A percentile compares a stretch with the other conserved stretches of the same genome.
Evolutionary conservation across 345 rosid species (phyloP).

Genomic region (Gossypium mustelinum): DNA sequence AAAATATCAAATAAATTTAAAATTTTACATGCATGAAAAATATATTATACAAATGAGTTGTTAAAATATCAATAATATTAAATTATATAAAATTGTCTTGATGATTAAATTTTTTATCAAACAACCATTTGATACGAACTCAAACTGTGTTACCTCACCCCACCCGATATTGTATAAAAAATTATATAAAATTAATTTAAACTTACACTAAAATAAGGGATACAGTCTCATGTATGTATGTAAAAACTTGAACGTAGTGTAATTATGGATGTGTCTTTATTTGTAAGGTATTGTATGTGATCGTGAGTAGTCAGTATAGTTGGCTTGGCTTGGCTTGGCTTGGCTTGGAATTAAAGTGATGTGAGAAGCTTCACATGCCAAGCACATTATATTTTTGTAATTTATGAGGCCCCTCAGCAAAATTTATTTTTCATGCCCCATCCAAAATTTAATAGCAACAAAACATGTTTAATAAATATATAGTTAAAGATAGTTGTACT

Average conservation of each 20-base stretch:
- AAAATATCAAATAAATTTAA: no score
- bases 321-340: not conserved
- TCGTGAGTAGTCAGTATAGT: not conserved
- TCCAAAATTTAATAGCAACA: not conserved
- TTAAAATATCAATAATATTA: no score
- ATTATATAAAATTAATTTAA: no score
- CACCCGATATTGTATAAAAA: no score
- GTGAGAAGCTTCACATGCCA: slow-evolving; percentile 3
- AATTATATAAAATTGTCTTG: no score
- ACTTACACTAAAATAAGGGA: no score
- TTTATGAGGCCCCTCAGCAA: not conserved
- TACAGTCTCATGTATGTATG: not conserved
- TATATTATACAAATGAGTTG: no score
- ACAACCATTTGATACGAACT: rapidly evolving
- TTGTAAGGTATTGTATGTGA: not conserved
- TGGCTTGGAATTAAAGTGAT: slow-evolving; percentile 43
- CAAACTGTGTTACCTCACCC: no score
- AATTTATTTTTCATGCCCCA: not conserved
- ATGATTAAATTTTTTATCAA: no score
- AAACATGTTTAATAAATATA: not conserved
- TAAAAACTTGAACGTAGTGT: not conserved
- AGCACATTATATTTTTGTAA: not conserved
- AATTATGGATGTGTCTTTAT: not conserved
- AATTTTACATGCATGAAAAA: no score
- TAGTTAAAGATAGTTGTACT: not conserved